Conservation (phyloP, 2,329 filamentous ascomycete genomes). For the Capronia americana region DNA sequence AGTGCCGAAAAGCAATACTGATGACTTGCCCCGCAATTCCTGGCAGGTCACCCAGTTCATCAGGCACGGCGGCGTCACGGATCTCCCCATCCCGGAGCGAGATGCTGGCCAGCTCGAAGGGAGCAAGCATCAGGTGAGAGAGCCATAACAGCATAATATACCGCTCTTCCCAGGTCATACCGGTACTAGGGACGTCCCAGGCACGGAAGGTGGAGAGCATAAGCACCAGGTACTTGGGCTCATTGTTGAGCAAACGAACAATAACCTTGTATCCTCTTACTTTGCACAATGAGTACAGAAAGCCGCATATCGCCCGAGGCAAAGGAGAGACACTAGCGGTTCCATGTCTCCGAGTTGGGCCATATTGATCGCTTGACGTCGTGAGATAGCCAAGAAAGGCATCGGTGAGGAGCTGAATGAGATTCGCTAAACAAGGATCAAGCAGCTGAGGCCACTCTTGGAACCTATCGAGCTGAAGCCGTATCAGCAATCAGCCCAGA, state of each 20-base stretch:
- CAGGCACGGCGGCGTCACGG: constrained; percentile 38
- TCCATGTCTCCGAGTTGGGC: constrained; percentile 43
- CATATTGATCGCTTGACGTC: constrained; percentile 39
- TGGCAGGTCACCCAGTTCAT: constrained; percentile 67
- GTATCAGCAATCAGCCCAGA: constrained; percentile 21
- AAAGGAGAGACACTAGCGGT: constrained; percentile 56
- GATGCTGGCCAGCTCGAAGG: constrained; percentile 88
- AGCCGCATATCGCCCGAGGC: constrained; percentile 73
- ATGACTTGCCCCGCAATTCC: constrained; percentile 74
- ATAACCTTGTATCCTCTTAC: constrained; percentile 93
- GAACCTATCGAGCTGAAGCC: constrained; percentile 75
- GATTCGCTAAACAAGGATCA: constrained; percentile 77
- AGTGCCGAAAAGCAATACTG: constrained; percentile 72
- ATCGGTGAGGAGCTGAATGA: constrained; percentile 76
- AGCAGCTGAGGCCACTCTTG: constrained; percentile 95
- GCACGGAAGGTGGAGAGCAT: constrained; percentile 61
- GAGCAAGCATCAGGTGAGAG: constrained; percentile 79
- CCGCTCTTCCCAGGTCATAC: constrained; percentile 81
- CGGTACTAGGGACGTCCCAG: constrained; percentile 37
- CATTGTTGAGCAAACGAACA: constrained; percentile 86
- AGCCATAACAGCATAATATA: constrained; percentile 90
- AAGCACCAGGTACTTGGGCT: constrained; percentile 81
- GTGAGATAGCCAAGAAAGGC: constrained; percentile 65
- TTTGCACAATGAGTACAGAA: constrained; percentile 93
- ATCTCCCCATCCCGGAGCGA: constrained; percentile 55